These are phyloP conservation scores for Taiozyma onychis DNA, from an alignment of 1,139 yeast genomes.

Conservation along the genomic window DNA sequence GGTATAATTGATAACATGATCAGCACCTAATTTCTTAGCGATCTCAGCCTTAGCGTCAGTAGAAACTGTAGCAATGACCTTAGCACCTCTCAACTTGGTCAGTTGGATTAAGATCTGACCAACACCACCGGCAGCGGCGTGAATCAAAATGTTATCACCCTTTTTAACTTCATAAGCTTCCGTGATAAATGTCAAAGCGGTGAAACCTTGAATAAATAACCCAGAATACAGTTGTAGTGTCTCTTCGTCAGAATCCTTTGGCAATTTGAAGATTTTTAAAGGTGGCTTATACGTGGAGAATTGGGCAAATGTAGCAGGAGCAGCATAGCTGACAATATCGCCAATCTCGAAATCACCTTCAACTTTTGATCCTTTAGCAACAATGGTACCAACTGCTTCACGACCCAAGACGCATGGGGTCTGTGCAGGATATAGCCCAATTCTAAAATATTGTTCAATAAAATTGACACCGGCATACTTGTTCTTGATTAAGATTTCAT, in stretches of 20 bases:
- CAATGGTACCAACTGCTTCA: conserved; percentile 78
- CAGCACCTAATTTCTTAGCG: conserved; percentile 73
- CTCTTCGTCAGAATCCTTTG: conserved; percentile 40
- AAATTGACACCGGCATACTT: conserved; percentile 74
- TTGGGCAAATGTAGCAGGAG: conserved; percentile 59
- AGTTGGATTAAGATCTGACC: conserved; percentile 69
- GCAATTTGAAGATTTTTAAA: conserved; percentile 41
- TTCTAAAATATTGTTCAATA: conserved; percentile 78
- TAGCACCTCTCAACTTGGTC: conserved; percentile 57
- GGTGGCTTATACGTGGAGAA: conserved; percentile 46
- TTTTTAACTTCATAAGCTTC: conserved; percentile 62
- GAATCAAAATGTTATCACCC: conserved; percentile 67
- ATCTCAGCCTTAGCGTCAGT: conserved; percentile 54
- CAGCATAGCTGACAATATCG: conserved; percentile 61
- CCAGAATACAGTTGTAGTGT: conserved; percentile 53
- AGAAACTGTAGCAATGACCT: conserved; percentile 81
- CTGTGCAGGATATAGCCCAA: conserved; percentile 59
- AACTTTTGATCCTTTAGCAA: conserved; percentile 59
- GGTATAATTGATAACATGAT: conserved; percentile 55
- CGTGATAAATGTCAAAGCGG: conserved; percentile 64
- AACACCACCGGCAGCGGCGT: conserved; percentile 88
- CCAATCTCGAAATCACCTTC: conserved; percentile 50
- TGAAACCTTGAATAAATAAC: conserved; percentile 63
- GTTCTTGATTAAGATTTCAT: conserved; percentile 65
- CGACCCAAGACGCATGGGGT: conserved; percentile 71